Base-by-base conservation (phyloP, 805 yeast species). In the Sugiyamaella americana region DNA sequence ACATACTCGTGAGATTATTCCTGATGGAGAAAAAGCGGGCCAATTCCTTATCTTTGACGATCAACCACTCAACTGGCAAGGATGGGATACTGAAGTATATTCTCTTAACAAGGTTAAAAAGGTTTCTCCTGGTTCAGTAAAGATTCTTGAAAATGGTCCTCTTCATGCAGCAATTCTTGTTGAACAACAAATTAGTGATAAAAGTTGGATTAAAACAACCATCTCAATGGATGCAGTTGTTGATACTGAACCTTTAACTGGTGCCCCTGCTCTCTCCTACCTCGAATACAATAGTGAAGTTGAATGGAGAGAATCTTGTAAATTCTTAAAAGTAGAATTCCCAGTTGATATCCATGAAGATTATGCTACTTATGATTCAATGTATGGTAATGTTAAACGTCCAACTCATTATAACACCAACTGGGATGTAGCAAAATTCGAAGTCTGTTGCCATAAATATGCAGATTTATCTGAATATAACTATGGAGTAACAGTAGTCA, bases 381-480 rank as follows among this genome's bases (percentile, higher is more conserved):
- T 91, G 65, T 91, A 85, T 65, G 98, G 98, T 44, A 66, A 85
- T 36, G 89, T 95, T 3, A 80, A 76, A 58, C 78, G 98, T 56
- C 95, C 98, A 41, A 91, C 97, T 0, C 97, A 91, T 65, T 91
- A 73, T 68, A 93, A 91, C 63, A 91, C 98, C 0, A 71, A 85
- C 1, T 91, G 97, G 97, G 98, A 91, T 59, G 83, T 84, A 34
- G 97, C 98, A 47, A 89, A 88, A 64, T 91, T 91, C 64, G 98
- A 91, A 67, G 95, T 87, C 6, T 85, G 96, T 61, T 87, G 84
- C 60, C 98, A 91, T 65, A 86, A 86, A 61, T 91, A 84, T 65
- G 89, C 93, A 57, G 98, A 91, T 61, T 80, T 84, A 57, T 83
- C 94, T 17, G 97, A 87, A 58, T 76, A 71, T 63, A 77, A 75